Conservation (phyloP, 2,329 filamentous ascomycete species). For the Xylariaceae sp. region DNA sequence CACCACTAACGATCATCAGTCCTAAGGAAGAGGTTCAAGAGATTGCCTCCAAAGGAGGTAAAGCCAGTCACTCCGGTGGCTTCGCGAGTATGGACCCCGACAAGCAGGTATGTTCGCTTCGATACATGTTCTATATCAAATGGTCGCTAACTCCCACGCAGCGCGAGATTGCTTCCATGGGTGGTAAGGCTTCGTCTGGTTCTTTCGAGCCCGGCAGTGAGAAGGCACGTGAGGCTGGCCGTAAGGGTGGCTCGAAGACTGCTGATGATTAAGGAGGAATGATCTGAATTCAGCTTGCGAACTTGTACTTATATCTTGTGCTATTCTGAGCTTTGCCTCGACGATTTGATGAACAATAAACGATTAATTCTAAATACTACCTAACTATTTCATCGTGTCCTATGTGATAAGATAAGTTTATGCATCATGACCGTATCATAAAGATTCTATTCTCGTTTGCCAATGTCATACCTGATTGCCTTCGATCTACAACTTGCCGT, state of each 20-base stretch:
- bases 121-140: neutral
- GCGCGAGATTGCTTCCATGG: conserved; percentile 21
- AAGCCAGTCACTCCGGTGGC: conserved; percentile 12
- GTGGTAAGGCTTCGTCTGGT: conserved; percentile 21
- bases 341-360: too few relatives aligned
- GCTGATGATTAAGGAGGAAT: too few relatives aligned
- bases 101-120: conserved; percentile 8
- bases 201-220: conserved; percentile 21
- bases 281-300: too few relatives aligned
- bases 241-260: conserved; percentile 21
- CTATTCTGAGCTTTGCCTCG: too few relatives aligned
- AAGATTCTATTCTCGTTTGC: neutral
- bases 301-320: too few relatives aligned
- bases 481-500: neutral
- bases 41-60: conserved; percentile 18
- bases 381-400: too few relatives aligned
- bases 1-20: neutral
- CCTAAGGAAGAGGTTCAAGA: conserved; percentile 27
- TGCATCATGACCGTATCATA: too few relatives aligned
- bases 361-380: too few relatives aligned
- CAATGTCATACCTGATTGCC: neutral
- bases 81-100: conserved; percentile 21
- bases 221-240: conserved; percentile 14
- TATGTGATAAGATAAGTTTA: too few relatives aligned
- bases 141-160: neutral